These are phyloP conservation scores for Cephalotrichum gorgonifer DNA, from an alignment of 2,329 filamentous ascomycete species.

Conservation along the genomic window DNA sequence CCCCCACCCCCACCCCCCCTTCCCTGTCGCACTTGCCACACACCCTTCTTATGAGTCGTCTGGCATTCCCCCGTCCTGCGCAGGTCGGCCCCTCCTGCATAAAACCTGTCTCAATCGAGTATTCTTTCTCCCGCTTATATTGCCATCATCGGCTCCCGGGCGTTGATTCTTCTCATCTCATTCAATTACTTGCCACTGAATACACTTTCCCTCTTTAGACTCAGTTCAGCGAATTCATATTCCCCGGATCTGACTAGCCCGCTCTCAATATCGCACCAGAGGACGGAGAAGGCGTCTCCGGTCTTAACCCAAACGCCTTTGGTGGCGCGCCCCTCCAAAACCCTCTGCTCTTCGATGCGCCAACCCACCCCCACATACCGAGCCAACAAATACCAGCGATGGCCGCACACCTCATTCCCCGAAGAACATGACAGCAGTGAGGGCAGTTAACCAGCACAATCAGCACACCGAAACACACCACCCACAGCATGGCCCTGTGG, in stretches of 20 bases:
- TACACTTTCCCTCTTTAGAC: not conserved
- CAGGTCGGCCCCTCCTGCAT: constrained; percentile 3
- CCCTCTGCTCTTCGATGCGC: not conserved
- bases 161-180: not conserved
- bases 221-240: not conserved
- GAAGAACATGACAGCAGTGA: not conserved
- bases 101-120: constrained; percentile 3
- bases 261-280: not conserved
- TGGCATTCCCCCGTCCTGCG: constrained; percentile 1
- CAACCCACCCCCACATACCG: not conserved
- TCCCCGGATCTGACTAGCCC: not conserved
- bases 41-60: not conserved
- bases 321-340: not conserved
- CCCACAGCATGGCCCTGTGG: constrained; percentile 62
- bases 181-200: not conserved
- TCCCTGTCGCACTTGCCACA: constrained; percentile 1
- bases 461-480: not conserved
- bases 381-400: not conserved
- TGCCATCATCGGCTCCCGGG: not conserved
- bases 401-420: not conserved
- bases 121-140: constrained; percentile 4
- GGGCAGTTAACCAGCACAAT: not conserved
- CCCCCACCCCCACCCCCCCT: too few species aligned
- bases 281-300: too few species aligned
- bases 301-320: not conserved